A percentile compares a stretch with the other conserved stretches of the same genome.
These are phyloP conservation scores for Calvatia gigantea DNA, from an alignment of 768 basidiomycete genomes.

Conservation along the genomic window DNA sequence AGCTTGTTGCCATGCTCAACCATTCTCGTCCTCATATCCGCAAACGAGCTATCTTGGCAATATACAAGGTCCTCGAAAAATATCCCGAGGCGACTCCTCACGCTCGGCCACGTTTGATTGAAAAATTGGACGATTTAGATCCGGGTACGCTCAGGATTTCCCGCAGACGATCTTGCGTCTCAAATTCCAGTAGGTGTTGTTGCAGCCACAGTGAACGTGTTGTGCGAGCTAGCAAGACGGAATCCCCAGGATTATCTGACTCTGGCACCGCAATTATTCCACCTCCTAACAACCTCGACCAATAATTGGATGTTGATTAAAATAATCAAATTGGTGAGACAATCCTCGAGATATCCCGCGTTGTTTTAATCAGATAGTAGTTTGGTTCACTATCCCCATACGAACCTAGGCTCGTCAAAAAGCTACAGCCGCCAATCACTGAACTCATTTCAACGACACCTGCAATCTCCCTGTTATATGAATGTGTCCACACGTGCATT, in stretches of 20 bases:
- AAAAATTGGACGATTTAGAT: slow-evolving; percentile 79
- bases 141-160: slow-evolving; percentile 41
- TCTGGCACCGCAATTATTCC: slow-evolving; percentile 90
- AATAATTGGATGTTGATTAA: slow-evolving; percentile 99
- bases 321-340: slow-evolving; percentile 88
- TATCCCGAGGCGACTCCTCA: slow-evolving; percentile 76
- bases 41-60: slow-evolving; percentile 82
- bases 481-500: slow-evolving; percentile 98
- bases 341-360: neutral
- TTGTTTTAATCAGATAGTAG: slow-evolving; percentile 34
- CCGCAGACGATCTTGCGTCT: neutral
- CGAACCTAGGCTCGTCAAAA: slow-evolving; percentile 91
- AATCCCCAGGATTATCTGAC: slow-evolving; percentile 80
- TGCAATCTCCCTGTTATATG: slow-evolving; percentile 93
- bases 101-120: slow-evolving; percentile 67
- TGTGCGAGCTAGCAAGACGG: slow-evolving; percentile 86
- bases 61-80: slow-evolving; percentile 77
- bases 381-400: slow-evolving; percentile 91
- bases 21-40: slow-evolving; percentile 88
- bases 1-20: slow-evolving; percentile 81
- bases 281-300: slow-evolving; percentile 85
- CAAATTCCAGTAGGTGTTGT: slow-evolving; percentile 64
- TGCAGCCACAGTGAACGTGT: slow-evolving; percentile 89
- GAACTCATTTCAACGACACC: slow-evolving; percentile 94
- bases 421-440: slow-evolving; percentile 90